These are phyloP conservation scores for Verbascum thapsus DNA, from an alignment of 257 asterid species.

Conservation along the genomic window DNA sequence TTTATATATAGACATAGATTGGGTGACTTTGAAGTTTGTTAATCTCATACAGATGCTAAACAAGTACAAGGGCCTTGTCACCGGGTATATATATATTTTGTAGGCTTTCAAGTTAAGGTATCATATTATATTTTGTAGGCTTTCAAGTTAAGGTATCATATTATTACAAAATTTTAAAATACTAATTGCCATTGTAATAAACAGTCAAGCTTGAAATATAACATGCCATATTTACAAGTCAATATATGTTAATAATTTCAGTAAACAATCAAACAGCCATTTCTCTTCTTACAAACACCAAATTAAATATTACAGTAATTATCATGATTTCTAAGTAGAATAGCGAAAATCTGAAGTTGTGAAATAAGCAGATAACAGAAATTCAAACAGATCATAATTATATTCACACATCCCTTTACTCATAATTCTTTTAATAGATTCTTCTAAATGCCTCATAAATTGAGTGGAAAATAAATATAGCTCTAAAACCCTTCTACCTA, in stretches of 20 bases:
- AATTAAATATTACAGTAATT: not conserved
- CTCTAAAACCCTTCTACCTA: conserved; percentile 20
- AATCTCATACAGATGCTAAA: conserved; percentile 1
- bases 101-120: conserved; percentile 25
- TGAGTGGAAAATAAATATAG: no score
- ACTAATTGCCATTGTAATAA: conserved; percentile 45
- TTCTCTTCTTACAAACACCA: not conserved
- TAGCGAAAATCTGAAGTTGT: conserved; percentile 8
- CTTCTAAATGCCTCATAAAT: no score
- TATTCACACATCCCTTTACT: no score
- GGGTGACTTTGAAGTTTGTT: conserved; percentile 31
- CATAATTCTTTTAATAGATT: no score
- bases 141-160: no score
- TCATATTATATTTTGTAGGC: no score
- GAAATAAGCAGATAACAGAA: conserved; percentile 14
- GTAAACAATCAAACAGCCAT: no score
- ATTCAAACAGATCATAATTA: no score
- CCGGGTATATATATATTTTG: not conserved
- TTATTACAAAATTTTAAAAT: no score
- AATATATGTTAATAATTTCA: not conserved
- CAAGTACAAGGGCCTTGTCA: not conserved
- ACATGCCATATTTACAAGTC: not conserved
- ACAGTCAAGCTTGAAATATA: conserved; percentile 2
- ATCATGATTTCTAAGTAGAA: conserved; percentile 21
- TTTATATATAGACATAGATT: no score